Conservation (phyloP, 306 rosid species). For the Castanea sativa region DNA sequence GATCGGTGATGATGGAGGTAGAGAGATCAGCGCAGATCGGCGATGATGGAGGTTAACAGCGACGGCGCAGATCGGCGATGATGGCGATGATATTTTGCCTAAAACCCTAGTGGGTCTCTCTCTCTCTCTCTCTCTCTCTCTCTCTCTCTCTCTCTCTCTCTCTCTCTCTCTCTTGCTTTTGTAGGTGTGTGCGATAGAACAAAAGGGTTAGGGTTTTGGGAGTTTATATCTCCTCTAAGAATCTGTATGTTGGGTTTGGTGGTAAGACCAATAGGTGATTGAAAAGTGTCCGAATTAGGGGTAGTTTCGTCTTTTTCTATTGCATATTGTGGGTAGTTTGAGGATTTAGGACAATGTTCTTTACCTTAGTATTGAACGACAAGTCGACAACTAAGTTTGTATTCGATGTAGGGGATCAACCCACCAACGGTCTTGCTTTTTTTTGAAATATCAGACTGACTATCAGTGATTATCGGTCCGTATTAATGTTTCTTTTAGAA, state of each 20-base stretch:
- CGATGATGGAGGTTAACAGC: no score
- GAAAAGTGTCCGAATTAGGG: not conserved
- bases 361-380: no score
- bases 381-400: not conserved
- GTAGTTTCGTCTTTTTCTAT: not conserved
- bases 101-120: conserved; percentile 56
- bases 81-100: conserved; percentile 17
- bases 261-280: not conserved
- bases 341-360: not conserved
- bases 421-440: not conserved
- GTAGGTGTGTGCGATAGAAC: not conserved
- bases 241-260: not conserved
- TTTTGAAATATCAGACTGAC: not conserved
- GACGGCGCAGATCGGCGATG: no score
- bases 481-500: no score
- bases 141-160: no score
- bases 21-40: no score
- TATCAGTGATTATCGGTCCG: no score
- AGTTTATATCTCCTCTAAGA: conserved; percentile 28
- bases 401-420: not conserved
- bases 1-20: no score
- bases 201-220: conserved; percentile 62
- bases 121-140: conserved; percentile 7
- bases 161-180: no score
- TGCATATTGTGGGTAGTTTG: not conserved